phyloP scores from a whole-genome alignment of 495 filamentous ascomycete genomes.

The Lasiosphaeria hispida region DNA sequence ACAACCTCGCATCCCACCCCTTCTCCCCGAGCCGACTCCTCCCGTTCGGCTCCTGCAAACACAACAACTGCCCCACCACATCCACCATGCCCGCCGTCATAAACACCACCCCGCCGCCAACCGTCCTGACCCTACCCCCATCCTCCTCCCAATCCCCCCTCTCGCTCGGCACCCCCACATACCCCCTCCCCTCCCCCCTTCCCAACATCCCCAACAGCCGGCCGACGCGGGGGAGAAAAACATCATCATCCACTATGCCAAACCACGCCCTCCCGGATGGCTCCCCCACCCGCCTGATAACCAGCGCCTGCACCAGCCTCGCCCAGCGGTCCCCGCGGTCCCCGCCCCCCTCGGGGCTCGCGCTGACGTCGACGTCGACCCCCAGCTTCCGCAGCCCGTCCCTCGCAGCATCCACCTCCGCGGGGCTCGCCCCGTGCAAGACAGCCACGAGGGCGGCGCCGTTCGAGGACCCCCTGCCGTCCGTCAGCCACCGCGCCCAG shows the following conservation, averaged over 20 bases:
- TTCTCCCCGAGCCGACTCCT: conserved; percentile 1
- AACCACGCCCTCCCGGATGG: conserved; percentile 26
- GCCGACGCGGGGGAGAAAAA: conserved; percentile 56
- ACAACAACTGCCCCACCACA: conserved; percentile 34
- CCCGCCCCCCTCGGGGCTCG: conserved; percentile 17
- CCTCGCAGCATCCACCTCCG: conserved; percentile 29
- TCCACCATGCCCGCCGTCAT: conserved; percentile 50
- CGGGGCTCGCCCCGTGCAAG: conserved; percentile 44
- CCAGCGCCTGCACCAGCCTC: conserved; percentile 31
- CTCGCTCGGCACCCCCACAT: conserved; percentile 59
- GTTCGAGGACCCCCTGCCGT: conserved; percentile 27
- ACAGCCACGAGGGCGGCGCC: conserved; percentile 46
- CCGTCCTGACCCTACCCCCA: conserved; percentile 49
- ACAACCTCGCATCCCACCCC: conserved; percentile 36
- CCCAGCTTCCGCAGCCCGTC: conserved; percentile 20
- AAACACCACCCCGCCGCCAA: conserved; percentile 62
- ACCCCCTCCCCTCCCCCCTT: conserved; percentile 48
- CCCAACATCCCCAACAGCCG: conserved; percentile 46
- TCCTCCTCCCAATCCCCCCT: conserved; percentile 37
- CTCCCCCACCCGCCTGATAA: conserved; percentile 11
- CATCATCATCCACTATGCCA: conserved; percentile 39
- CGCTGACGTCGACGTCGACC: conserved; percentile 32
- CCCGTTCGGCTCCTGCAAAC: conserved; percentile 28
- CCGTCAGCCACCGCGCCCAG: conserved; percentile 38
- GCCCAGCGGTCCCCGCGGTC: conserved; percentile 36